phyloP scores from a whole-genome alignment of 2,329 filamentous ascomycete genomes.

The Fusarium hostae region DNA sequence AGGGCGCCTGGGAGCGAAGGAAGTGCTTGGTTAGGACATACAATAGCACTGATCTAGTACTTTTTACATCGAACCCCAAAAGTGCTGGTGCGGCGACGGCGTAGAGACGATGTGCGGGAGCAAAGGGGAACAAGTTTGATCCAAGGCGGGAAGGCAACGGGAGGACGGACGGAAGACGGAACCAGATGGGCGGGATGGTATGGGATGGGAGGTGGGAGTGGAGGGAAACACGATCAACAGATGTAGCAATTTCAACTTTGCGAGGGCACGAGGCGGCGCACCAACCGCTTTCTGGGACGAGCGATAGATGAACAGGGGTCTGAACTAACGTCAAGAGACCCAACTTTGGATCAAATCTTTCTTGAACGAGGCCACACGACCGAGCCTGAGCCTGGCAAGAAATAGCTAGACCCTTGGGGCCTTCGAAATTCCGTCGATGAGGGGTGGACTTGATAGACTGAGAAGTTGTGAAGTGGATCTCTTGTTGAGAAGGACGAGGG shows the following conservation, averaged over 20 bases:
- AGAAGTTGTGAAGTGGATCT: constrained; percentile 26
- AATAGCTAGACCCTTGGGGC: constrained; percentile 22
- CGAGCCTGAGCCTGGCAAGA: constrained; percentile 9
- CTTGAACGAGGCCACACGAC: constrained; percentile 5
- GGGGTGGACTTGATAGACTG: constrained; percentile 31
- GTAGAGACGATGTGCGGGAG: constrained; percentile 41
- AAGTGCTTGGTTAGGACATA: constrained; percentile 9
- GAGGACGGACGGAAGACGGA: constrained; percentile 43
- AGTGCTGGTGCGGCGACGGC: constrained; percentile 40
- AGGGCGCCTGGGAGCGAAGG: constrained; percentile 16
- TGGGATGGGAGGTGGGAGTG: constrained; percentile 33
- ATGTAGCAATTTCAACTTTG: constrained; percentile 37
- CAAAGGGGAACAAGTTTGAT: constrained; percentile 39
- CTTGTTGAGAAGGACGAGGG: constrained; percentile 26
- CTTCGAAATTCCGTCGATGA: constrained; percentile 30
- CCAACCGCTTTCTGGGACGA: constrained; percentile 35
- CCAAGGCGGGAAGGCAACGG: constrained; percentile 40
- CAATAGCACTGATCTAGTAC: constrained; percentile 10
- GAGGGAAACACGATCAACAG: constrained; percentile 39
- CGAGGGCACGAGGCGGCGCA: constrained; percentile 38
- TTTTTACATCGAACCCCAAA: constrained; percentile 23
- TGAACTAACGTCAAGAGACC: constrained; percentile 16
- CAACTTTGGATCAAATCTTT: constrained; percentile 7
- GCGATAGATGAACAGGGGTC: constrained; percentile 27
- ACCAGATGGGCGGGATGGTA: constrained; percentile 38